phyloP scores from a whole-genome alignment of 768 basidiomycete genomes.

The Lentinula edodes region DNA sequence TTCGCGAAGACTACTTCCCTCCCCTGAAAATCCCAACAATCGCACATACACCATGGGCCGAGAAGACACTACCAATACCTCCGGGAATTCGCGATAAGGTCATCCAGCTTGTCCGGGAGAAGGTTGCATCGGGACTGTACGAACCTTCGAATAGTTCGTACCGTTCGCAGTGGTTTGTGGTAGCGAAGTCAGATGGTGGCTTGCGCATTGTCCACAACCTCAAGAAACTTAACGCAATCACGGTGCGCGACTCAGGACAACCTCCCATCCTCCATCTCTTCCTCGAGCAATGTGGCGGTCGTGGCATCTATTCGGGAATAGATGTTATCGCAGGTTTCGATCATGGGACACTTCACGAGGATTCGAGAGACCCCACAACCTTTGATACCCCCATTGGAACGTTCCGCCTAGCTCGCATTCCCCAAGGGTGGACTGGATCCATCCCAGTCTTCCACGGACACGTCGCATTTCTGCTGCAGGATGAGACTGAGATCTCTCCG shows the following conservation, averaged over 20 bases:
- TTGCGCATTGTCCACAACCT: background rate
- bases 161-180: conserved; percentile 13
- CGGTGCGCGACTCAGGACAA: no score
- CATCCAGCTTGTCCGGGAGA: conserved; percentile 23
- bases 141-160: conserved; percentile 34
- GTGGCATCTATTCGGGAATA: background rate
- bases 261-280: no score
- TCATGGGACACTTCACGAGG: conserved; percentile 17
- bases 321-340: background rate
- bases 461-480: conserved; percentile 25
- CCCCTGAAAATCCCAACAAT: conserved; percentile 15
- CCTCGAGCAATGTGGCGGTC: no score
- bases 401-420: no score
- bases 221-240: no score
- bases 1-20: conserved; percentile 15
- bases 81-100: conserved; percentile 25
- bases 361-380: conserved; percentile 7
- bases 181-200: background rate
- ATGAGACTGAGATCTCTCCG: conserved; percentile 20
- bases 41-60: conserved; percentile 16
- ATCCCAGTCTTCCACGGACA: conserved; percentile 25
- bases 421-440: conserved; percentile 23
- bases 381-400: no score
- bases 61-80: conserved; percentile 5
- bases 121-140: conserved; percentile 33